Evolutionary conservation across 1,284 basidiomycete species (phyloP).

Genomic region (Ganoderma leucocontextum): DNA sequence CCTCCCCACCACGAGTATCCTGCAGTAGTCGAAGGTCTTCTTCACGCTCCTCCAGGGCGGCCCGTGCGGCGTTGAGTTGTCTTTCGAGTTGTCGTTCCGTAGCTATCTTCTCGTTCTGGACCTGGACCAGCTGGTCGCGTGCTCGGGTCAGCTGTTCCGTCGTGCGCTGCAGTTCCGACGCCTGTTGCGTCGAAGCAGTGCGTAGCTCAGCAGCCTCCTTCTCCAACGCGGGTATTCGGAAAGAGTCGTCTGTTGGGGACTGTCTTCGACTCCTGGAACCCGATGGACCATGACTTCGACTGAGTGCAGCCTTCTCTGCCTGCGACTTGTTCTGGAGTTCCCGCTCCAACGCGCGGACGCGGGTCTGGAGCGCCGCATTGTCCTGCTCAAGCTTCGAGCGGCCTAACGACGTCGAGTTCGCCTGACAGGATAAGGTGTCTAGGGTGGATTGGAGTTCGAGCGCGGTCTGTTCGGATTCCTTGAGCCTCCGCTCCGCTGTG

Average conservation of each 20-base stretch:
- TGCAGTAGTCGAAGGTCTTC: conserved; percentile 61
- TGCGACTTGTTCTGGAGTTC: conserved; percentile 33
- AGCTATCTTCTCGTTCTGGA: conserved; percentile 68
- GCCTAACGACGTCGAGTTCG: conserved; percentile 53
- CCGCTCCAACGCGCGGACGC: conserved; percentile 32
- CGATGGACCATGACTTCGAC: conserved; percentile 44
- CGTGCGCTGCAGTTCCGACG: conserved; percentile 49
- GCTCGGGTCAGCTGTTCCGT: conserved; percentile 57
- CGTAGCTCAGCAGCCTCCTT: conserved; percentile 60
- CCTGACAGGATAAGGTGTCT: conserved; percentile 63
- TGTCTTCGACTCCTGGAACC: conserved; percentile 46
- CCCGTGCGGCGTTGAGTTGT: conserved; percentile 53
- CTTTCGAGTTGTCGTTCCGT: conserved; percentile 54
- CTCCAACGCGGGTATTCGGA: conserved; percentile 58
- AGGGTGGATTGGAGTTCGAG: conserved; percentile 66
- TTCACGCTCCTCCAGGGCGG: conserved; percentile 58
- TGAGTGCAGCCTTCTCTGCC: conserved; percentile 37
- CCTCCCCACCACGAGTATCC: conserved; percentile 29
- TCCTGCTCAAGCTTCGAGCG: conserved; percentile 61
- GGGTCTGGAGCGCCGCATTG: conserved; percentile 57
- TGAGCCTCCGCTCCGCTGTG: conserved; percentile 58
- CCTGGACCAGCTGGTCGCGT: conserved; percentile 56
- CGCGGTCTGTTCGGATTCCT: conserved; percentile 55
- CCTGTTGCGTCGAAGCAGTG: conserved; percentile 51
- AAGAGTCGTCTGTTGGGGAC: conserved; percentile 55